Evolutionary conservation across 2,329 filamentous ascomycete species (phyloP).

Genomic region (Nemania abortiva): DNA sequence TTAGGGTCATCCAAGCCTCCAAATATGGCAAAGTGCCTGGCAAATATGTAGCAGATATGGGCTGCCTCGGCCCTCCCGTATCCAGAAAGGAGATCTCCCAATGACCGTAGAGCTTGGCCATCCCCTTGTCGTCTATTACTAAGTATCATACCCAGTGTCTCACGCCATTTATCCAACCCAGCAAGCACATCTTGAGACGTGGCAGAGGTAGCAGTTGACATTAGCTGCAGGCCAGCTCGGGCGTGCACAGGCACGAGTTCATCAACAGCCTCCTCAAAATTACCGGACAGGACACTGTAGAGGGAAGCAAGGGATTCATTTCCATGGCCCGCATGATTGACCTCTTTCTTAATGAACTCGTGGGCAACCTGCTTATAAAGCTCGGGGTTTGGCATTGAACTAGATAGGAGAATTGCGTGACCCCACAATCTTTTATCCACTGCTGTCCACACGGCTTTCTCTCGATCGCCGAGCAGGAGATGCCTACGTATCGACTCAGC

Average conservation of each 20-base stretch:
- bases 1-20: conserved; percentile 85
- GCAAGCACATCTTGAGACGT: conserved; percentile 79
- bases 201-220: conserved; percentile 76
- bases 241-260: conserved; percentile 95
- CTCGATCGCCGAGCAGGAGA: conserved; percentile 83
- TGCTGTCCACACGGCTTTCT: conserved; percentile 92
- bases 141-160: conserved; percentile 86
- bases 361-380: conserved; percentile 94
- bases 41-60: conserved; percentile 94
- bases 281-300: conserved; percentile 94
- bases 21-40: conserved; percentile 76
- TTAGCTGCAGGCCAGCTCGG: conserved; percentile 89
- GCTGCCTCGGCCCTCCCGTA: conserved; percentile 93
- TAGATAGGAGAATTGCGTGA: conserved; percentile 91
- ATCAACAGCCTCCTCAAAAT: conserved; percentile 93
- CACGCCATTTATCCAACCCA: conserved; percentile 92
- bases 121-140: conserved; percentile 90
- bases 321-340: conserved; percentile 82
- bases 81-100: conserved; percentile 83
- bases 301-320: conserved; percentile 90
- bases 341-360: conserved; percentile 95
- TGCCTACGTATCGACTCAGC: conserved; percentile 79
- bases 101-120: conserved; percentile 78
- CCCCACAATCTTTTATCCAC: conserved; percentile 96
- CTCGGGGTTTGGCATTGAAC: conserved; percentile 76